A percentile compares a stretch with the other conserved stretches of the same genome.
Conservation (phyloP, 1,284 basidiomycete genomes). For the Hymenochaete sp. region DNA sequence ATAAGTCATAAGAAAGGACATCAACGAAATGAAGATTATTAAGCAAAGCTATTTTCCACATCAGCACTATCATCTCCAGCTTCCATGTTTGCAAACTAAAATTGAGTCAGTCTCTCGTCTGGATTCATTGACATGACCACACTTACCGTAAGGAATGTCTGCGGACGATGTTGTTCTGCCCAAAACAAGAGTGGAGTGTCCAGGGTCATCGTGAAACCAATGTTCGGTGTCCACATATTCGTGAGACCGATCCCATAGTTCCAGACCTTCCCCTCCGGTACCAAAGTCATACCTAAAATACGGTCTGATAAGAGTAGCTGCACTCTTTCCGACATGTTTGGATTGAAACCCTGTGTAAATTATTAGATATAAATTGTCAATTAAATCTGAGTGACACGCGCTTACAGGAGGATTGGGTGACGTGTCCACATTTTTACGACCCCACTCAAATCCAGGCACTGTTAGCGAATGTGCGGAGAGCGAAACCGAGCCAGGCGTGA, state of each 20-base stretch:
- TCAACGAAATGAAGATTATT: conserved; percentile 21
- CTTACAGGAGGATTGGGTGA: conserved; percentile 71
- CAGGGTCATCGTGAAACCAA: conserved; percentile 81
- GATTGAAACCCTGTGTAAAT: conserved; percentile 71
- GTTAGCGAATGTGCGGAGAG: conserved; percentile 88
- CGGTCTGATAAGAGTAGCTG: conserved; percentile 93
- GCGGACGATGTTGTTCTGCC: conserved; percentile 90
- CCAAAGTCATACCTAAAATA: conserved; percentile 84
- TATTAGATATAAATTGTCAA: conserved; percentile 18
- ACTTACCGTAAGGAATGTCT: conserved; percentile 81
- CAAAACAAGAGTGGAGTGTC: conserved; percentile 93
- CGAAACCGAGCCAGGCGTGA: conserved; percentile 96
- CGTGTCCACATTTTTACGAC: conserved; percentile 83
- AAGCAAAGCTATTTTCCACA: conserved; percentile 82
- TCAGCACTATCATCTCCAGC: conserved; percentile 83
- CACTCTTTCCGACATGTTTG: conserved; percentile 95
- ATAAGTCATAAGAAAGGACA: neutral
- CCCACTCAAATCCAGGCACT: conserved; percentile 96
- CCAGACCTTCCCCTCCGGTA: conserved; percentile 88
- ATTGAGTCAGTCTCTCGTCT: conserved; percentile 9
- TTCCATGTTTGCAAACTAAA: conserved; percentile 79
- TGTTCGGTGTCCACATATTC: conserved; percentile 80
- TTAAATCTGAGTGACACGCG: conserved; percentile 17
- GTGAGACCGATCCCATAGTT: conserved; percentile 90
- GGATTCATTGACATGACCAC: conserved; percentile 4